A percentile compares a stretch with the other conserved stretches of the same genome.
These are phyloP conservation scores for Ophiocordyceps sinensis DNA, from an alignment of 2,329 filamentous ascomycete genomes.

Conservation along the genomic window DNA sequence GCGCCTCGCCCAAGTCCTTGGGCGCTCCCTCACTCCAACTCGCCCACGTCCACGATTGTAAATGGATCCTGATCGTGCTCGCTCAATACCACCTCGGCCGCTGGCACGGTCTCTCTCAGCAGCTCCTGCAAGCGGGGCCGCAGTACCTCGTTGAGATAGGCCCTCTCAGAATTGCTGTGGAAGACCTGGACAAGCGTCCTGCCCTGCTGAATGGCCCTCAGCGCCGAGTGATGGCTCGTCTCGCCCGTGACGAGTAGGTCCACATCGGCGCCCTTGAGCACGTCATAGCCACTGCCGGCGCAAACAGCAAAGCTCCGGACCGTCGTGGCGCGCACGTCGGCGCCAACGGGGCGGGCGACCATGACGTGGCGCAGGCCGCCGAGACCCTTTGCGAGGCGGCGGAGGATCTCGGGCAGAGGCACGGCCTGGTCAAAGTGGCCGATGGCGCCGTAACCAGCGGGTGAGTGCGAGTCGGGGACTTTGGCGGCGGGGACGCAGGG, in stretches of 20 bases:
- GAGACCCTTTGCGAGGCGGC: slow-evolving; percentile 47
- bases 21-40: slow-evolving; percentile 11
- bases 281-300: slow-evolving; percentile 70
- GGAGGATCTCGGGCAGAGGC: slow-evolving; percentile 28
- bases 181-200: slow-evolving; percentile 74
- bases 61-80: slow-evolving; percentile 78
- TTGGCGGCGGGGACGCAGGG: slow-evolving; percentile 24
- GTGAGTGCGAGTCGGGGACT: slow-evolving; percentile 27
- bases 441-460: slow-evolving; percentile 37
- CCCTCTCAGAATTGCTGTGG: slow-evolving; percentile 85
- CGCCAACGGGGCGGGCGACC: slow-evolving; percentile 36
- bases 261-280: slow-evolving; percentile 56
- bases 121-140: slow-evolving; percentile 45
- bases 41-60: slow-evolving; percentile 48
- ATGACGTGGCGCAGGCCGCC: slow-evolving; percentile 46
- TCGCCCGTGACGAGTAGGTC: slow-evolving; percentile 86
- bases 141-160: slow-evolving; percentile 62
- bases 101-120: slow-evolving; percentile 33
- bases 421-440: slow-evolving; percentile 26
- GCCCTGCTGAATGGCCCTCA: slow-evolving; percentile 73
- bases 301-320: slow-evolving; percentile 71
- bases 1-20: background rate
- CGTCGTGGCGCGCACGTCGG: slow-evolving; percentile 16
- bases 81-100: slow-evolving; percentile 58
- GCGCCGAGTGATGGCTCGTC: slow-evolving; percentile 81